Base-by-base conservation (phyloP, 2,329 filamentous ascomycete genomes). In the Pyrenophora tritici-repentis region DNA sequence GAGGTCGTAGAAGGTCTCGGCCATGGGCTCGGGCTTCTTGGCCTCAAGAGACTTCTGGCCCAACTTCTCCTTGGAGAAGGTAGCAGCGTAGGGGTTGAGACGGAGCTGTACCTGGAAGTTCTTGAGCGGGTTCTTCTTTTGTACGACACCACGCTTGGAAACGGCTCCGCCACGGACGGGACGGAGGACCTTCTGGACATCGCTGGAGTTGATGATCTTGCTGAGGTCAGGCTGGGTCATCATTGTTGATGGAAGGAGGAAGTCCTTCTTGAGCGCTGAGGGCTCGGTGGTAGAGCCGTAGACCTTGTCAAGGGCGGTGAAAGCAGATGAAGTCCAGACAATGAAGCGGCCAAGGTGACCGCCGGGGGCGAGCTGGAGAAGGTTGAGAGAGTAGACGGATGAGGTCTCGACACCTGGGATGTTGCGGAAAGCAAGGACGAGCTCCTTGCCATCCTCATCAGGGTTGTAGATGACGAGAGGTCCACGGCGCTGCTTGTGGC, bases 61-160 rank as follows among this genome's bases (percentile, higher is more conserved):
- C 53, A 94, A 78, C 81, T 91, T 88, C 73, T 91, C 85, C 85
- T 95, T 90, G 70, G 87, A 83, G 81, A 95, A 99, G 60, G 90
- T 87, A 70, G 88, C 83, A 68, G 94, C 93, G 81, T 99, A 99
- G 62, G 94, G 94, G 88, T 99, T 99, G 79, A 99, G 89, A 73
- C 94, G 89, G 76, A 99, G 89, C 80, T 97, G 86, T 67, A 99
- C 89, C 86, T 97, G 94, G 87, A 91, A 96, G 89, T 99, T 99
- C 81, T 84, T 85, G 69, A 99, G 91, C 74, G 94, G 94, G 86
- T 99, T 99, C 92, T 97, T 97, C 91, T 99, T 99, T 86, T 97
- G 93, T 67, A 96, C 91, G 74, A 84, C 81, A 67, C 83, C 81
- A 75, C 94, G 90, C 87, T 97, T 97, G 80, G 91, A 95, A 75